Conservation (phyloP, 129 eudicot genomes). For the Tagetes patula region DNA sequence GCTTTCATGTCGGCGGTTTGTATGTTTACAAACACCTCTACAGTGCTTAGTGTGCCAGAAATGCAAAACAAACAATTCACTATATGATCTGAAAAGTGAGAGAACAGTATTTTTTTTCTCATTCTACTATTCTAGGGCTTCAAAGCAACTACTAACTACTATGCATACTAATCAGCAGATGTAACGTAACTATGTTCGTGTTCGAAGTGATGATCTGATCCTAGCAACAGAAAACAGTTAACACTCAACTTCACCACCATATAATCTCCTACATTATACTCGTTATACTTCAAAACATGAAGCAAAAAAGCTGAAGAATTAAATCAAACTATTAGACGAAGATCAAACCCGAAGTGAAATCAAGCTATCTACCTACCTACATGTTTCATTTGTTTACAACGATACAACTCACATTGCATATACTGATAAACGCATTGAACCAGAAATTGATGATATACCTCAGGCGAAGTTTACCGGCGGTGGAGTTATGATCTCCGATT, state of each 20-base stretch:
- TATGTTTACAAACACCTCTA: too few relatives aligned
- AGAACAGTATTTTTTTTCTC: neutral
- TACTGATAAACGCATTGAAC: conserved; percentile 22
- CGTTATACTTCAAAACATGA: conserved; percentile 16
- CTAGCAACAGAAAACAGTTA: conserved; percentile 14
- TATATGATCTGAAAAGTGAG: neutral
- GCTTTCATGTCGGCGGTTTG: too few relatives aligned
- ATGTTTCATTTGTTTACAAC: neutral
- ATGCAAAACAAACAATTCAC: too few relatives aligned
- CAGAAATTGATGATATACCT: conserved; percentile 6
- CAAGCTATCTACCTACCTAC: conserved; percentile 6
- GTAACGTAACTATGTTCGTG: neutral
- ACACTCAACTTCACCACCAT: conserved; percentile 29
- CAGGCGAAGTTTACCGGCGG: conserved; percentile 18
- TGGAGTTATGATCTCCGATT: conserved; percentile 17
- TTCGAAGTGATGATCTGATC: conserved; percentile 13
- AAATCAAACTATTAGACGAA: neutral
- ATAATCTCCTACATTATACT: conserved; percentile 20
- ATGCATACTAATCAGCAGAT: conserved; percentile 17
- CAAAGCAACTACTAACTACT: conserved; percentile 9
- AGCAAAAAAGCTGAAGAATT: neutral
- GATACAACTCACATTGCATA: conserved; percentile 17
- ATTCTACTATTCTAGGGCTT: neutral
- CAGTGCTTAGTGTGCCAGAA: too few relatives aligned
- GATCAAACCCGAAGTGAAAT: conserved; percentile 27